Base-by-base conservation (phyloP, 768 basidiomycete genomes). In the Mycena chlorophos region DNA sequence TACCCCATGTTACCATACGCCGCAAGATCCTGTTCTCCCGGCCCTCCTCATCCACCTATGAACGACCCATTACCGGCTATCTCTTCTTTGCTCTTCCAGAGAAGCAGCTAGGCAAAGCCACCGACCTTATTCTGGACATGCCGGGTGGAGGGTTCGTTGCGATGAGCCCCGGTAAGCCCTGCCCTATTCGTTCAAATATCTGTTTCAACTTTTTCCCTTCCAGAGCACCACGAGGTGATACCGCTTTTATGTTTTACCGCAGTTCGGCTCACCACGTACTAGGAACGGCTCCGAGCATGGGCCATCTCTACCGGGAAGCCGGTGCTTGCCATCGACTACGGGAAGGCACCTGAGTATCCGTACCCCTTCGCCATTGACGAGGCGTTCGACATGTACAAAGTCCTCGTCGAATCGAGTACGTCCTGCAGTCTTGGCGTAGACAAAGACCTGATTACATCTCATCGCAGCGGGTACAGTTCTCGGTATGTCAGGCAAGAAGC, bases 111-210 rank as follows among this genome's bases (percentile, higher is more conserved):
- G 76, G 78, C 25, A 75, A 79, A 40, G 75, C 84, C 14, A 89
- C 84, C 10, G 92, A 98, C 63, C 75, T 98, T 22, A 87, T 98
- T 34, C 75, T 98, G 25, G 97, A 98, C 66, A 86, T 91, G 54
- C 96, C 97, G 14, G 97, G 97, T 4, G 97, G 97, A 5, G 97
- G 97, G 0, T 99, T 98, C 69, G 87, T 98, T 48, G 90, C 93
- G 22, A 97, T 98, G 94, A 83, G 81, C n/a, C n/a, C n/a, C n/a
- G n/a, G n/a, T n/a, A n/a, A n/a, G n/a, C n/a, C n/a, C n/a, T n/a
- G n/a, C n/a, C n/a, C n/a, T n/a, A n/a, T n/a, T n/a, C n/a, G n/a
- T n/a, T n/a, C n/a, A n/a, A n/a, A n/a, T n/a, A n/a, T n/a, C n/a
- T n/a, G n/a, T n/a, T n/a, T n/a, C n/a, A n/a, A n/a, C n/a, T n/a